These are phyloP conservation scores for Citrus reticulata DNA, from an alignment of 345 rosid species.

Conservation along the genomic window DNA sequence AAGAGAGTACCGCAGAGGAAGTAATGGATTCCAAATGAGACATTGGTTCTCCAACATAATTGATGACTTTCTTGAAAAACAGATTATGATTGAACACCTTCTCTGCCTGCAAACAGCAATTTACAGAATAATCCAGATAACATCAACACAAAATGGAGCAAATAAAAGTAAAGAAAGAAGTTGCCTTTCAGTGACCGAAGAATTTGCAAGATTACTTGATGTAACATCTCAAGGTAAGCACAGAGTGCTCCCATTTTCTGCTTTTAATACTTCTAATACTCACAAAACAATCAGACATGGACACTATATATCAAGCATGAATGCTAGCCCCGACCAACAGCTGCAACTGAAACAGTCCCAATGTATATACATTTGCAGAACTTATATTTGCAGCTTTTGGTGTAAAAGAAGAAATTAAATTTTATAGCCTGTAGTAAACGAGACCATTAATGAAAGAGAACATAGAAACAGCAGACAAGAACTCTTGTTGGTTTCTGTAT, in stretches of 20 bases:
- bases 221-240: neutral
- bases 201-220: neutral
- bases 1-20: constrained; percentile 79
- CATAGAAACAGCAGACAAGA: neutral
- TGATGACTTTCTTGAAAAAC: constrained; percentile 87
- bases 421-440: neutral
- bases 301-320: neutral
- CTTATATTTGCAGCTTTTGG: neutral
- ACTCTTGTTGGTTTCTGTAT: neutral
- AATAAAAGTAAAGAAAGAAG: neutral
- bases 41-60: constrained; percentile 96
- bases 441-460: neutral
- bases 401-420: neutral
- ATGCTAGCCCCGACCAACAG: neutral
- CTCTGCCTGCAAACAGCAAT: constrained; percentile 65
- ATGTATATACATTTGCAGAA: neutral
- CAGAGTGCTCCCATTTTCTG: neutral
- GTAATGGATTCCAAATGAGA: constrained; percentile 93
- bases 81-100: constrained; percentile 92
- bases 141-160: neutral
- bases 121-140: neutral
- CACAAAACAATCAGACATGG: neutral
- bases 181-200: neutral
- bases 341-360: too few species aligned
- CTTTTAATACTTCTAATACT: neutral